These are phyloP conservation scores for Adansonia gregorii DNA, from an alignment of 441 rosid genomes.

Conservation along the genomic window DNA sequence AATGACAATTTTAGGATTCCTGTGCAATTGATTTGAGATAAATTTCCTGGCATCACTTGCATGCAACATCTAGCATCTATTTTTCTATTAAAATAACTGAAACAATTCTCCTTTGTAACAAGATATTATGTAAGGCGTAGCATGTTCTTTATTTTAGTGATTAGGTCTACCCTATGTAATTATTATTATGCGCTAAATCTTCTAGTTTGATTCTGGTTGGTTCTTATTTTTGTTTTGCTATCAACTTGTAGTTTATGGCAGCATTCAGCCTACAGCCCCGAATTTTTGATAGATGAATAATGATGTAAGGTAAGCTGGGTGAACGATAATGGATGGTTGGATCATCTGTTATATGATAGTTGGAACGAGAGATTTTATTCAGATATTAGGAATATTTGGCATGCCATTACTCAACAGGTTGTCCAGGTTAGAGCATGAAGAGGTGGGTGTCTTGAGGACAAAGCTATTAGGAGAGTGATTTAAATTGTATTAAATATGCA, in stretches of 20 bases:
- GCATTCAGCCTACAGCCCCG: background rate
- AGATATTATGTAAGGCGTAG: background rate
- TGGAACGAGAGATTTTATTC: background rate
- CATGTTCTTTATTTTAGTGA: background rate
- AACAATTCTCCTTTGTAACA: background rate
- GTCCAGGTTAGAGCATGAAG: background rate
- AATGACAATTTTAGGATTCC: background rate
- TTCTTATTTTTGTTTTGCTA: background rate
- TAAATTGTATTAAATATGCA: background rate
- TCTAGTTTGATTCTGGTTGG: conserved; percentile 10
- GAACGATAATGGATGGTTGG: background rate
- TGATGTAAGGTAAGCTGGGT: background rate
- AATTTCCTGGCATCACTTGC: background rate
- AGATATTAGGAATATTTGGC: background rate
- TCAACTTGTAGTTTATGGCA: conserved; percentile 3
- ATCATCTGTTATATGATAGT: conserved; percentile 11
- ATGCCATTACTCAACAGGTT: background rate
- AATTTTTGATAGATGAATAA: background rate
- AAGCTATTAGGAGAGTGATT: conserved; percentile 2
- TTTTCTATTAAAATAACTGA: background rate
- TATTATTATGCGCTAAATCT: background rate
- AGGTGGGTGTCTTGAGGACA: background rate
- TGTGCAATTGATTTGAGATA: background rate
- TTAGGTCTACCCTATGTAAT: background rate
- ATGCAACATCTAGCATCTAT: conserved; percentile 1